Percentiles rank a stretch among this genome's conserved stretches.
phyloP scores from a whole-genome alignment of 768 basidiomycete genomes.

The Boletus patriciae region DNA sequence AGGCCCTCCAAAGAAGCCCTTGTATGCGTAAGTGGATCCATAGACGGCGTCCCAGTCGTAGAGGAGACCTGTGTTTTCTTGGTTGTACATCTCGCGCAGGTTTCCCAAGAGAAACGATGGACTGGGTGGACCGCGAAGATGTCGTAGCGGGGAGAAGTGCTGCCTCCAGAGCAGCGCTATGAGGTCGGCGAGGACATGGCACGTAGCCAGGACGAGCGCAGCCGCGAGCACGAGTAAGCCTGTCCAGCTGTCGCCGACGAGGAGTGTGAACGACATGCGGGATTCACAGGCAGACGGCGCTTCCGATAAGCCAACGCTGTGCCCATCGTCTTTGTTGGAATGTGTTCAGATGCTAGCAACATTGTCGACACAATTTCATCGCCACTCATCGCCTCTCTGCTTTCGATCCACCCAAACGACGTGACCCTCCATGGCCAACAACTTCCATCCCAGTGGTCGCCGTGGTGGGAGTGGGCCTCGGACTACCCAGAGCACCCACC shows the following conservation, averaged over 20 bases:
- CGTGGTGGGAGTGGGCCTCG: slow-evolving; percentile 42
- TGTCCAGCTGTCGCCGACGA: not conserved
- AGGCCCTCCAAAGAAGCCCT: slow-evolving; percentile 50
- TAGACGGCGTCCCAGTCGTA: slow-evolving; percentile 45
- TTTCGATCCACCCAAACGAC: slow-evolving; percentile 53
- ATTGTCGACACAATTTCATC: slow-evolving; percentile 23
- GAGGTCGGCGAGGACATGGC: slow-evolving; percentile 37
- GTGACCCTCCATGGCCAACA: slow-evolving; percentile 23
- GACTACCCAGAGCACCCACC: slow-evolving; percentile 13
- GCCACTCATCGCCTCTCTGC: slow-evolving; percentile 32
- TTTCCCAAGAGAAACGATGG: slow-evolving; percentile 53
- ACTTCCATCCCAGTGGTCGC: slow-evolving; percentile 25
- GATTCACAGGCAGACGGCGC: not conserved
- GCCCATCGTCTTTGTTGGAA: not conserved
- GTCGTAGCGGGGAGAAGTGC: slow-evolving; percentile 46
- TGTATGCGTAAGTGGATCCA: slow-evolving; percentile 53
- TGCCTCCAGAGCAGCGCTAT: slow-evolving; percentile 46
- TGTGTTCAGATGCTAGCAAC: slow-evolving; percentile 2
- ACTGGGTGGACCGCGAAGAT: slow-evolving; percentile 46
- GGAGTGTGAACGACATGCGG: slow-evolving; percentile 2
- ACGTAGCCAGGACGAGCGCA: slow-evolving; percentile 17
- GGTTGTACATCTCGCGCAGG: slow-evolving; percentile 53
- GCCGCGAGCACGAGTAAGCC: not conserved
- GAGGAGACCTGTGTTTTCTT: slow-evolving; percentile 55
- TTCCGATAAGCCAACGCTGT: not conserved